Evolutionary conservation across 2,329 filamentous ascomycete species (phyloP), one percentile per base, ranked within the genome.

Genomic region (Botrytis deweyae): DNA sequence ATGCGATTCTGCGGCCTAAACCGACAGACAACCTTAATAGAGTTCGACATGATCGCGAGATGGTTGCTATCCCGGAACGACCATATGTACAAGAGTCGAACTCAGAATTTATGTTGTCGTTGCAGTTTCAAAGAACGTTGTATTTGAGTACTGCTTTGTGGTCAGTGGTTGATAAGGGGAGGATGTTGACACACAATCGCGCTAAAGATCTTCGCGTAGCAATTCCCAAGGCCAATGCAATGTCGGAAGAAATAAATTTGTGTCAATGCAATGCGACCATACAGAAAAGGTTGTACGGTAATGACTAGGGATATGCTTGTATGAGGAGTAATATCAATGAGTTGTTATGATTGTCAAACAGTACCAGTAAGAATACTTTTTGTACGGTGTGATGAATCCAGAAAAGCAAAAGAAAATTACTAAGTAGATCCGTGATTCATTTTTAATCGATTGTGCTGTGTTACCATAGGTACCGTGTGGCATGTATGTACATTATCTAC

Each of bases 1-100:
- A 96, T 85, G 86, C 93, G 94, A 87, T 99, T 99, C 85, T 98
- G 95, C 80, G 96, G 96, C 82, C 96, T 91, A 86, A 99, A 99
- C 81, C 96, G 93, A 87, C 95, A 95, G 83, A 99, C 95, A 83
- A 99, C 96, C 93, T 89, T 91, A 87, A 92, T 91, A 81, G 87
- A 90, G 82, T 90, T 81, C 83, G 78, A 80, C 80, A 82, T 82
- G 79, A 79, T 81, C 76, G 80, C 78, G 73, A 76, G 72, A 73
- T 73, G 69, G 72, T 62, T 76, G 61, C 73, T 78, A 80, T 78
- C 78, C 73, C 58, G 75, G 76, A 75, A 76, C 75, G 74, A 77
- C 79, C 79, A 81, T 80, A 79, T 76, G 79, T 77, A 76, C 77
- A 75, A 72, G 52, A 75, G 58, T 73, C 44, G 73, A 67, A 61